A percentile compares a stretch with the other conserved stretches of the same genome.
These are phyloP conservation scores for Phycomyces nitens DNA, from an alignment of 192 early-diverging fungal genomes.

Conservation along the genomic window DNA sequence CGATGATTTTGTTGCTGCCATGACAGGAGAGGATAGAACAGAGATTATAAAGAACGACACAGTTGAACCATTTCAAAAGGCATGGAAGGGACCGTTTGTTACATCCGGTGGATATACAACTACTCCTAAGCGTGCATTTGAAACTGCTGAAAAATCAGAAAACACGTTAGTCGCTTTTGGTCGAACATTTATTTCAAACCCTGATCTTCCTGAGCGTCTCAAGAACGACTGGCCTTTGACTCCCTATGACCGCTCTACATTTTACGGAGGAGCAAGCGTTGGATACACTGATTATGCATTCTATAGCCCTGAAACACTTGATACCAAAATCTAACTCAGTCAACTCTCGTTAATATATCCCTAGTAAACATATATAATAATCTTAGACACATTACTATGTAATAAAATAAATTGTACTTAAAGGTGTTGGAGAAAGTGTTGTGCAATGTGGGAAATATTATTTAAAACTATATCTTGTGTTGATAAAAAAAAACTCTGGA, in stretches of 20 bases:
- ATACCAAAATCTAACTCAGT: too few relatives aligned
- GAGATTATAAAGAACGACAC: neutral
- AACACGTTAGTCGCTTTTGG: conserved; percentile 29
- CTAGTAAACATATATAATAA: too few relatives aligned
- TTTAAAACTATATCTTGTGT: too few relatives aligned
- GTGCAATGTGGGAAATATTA: too few relatives aligned
- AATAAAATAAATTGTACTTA: too few relatives aligned
- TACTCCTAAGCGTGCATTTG: conserved; percentile 12
- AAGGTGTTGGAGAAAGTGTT: too few relatives aligned
- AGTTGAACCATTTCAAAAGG: conserved; percentile 4
- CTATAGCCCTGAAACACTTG: too few relatives aligned
- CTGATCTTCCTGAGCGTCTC: conserved; percentile 30
- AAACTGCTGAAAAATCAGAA: conserved; percentile 8
- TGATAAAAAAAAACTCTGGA: too few relatives aligned
- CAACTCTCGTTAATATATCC: too few relatives aligned
- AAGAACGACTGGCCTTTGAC: conserved; percentile 23
- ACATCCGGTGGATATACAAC: conserved; percentile 19
- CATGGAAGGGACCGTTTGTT: conserved; percentile 11
- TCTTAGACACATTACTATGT: too few relatives aligned
- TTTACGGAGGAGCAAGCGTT: conserved; percentile 13
- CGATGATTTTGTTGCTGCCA: neutral
- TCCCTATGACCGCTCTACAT: conserved; percentile 23
- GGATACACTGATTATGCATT: conserved; percentile 36
- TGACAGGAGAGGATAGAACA: neutral
- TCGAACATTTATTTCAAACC: conserved; percentile 34